phyloP scores from a whole-genome alignment of 495 filamentous ascomycete genomes.

The Penicillium taxi region DNA sequence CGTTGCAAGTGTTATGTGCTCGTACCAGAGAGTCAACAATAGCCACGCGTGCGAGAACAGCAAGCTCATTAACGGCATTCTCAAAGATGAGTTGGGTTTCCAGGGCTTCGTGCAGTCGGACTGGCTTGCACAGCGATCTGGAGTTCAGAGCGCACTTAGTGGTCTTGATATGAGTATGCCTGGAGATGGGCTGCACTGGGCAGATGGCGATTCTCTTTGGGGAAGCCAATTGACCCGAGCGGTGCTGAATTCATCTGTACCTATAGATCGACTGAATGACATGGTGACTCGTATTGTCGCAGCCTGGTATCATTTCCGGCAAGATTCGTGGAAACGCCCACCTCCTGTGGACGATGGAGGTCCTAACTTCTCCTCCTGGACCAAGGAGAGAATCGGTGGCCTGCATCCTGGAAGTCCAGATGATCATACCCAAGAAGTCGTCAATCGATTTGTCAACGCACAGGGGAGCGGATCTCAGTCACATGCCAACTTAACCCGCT shows the following conservation, averaged over 20 bases:
- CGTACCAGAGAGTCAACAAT: constrained; percentile 86
- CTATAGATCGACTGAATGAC: constrained; percentile 77
- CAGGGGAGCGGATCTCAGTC: constrained; percentile 51
- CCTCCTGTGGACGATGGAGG: constrained; percentile 52
- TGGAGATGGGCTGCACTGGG: constrained; percentile 74
- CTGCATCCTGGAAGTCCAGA: constrained; percentile 58
- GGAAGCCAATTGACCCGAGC: constrained; percentile 68
- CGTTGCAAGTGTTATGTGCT: constrained; percentile 85
- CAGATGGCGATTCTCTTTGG: constrained; percentile 71
- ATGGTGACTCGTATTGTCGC: constrained; percentile 91
- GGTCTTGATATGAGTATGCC: constrained; percentile 96
- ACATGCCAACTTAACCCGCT: constrained; percentile 61
- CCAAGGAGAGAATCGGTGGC: constrained; percentile 57
- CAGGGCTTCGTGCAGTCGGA: constrained; percentile 91
- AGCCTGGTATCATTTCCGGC: constrained; percentile 83
- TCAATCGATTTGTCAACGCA: constrained; percentile 73
- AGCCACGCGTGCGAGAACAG: constrained; percentile 88
- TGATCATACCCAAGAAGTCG: constrained; percentile 44
- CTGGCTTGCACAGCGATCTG: constrained; percentile 83
- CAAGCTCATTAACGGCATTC: constrained; percentile 82
- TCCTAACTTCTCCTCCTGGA: constrained; percentile 93
- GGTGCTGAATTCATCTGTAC: constrained; percentile 75
- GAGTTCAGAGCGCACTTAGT: constrained; percentile 69
- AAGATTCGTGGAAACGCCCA: constrained; percentile 59
- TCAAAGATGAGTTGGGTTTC: constrained; percentile 92